These are phyloP conservation scores for Nymphaea colorata DNA, from an alignment of 164 flowering plant genomes.

Conservation along the genomic window DNA sequence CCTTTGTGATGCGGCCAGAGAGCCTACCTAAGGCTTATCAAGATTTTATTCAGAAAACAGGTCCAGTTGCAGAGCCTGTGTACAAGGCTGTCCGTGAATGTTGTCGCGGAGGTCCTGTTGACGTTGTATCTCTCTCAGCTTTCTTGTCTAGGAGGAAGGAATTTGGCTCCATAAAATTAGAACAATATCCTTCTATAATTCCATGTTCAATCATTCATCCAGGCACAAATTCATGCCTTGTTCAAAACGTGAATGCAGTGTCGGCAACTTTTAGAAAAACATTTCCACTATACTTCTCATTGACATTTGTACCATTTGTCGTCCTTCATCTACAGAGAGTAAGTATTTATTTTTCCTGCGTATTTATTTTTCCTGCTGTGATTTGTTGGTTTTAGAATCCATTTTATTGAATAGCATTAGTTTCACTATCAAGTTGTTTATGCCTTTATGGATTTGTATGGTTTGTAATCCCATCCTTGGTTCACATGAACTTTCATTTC, in stretches of 20 bases:
- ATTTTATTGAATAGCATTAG: neutral
- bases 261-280: constrained; percentile 89
- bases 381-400: neutral
- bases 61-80: constrained; percentile 89
- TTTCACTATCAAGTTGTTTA: too few relatives aligned
- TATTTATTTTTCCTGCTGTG: too few relatives aligned
- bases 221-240: constrained; percentile 58
- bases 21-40: constrained; percentile 92
- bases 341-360: constrained; percentile 4
- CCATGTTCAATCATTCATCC: constrained; percentile 97
- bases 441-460: too few relatives aligned
- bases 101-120: constrained; percentile 74
- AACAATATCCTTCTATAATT: constrained; percentile 65
- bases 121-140: constrained; percentile 55
- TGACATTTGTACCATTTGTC: constrained; percentile 94
- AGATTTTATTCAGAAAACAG: constrained; percentile 91
- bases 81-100: constrained; percentile 87
- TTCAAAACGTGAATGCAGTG: constrained; percentile 66
- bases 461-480: too few relatives aligned
- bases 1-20: constrained; percentile 97
- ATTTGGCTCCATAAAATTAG: constrained; percentile 34
- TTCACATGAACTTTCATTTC: too few relatives aligned
- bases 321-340: constrained; percentile 91
- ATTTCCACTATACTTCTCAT: constrained; percentile 94
- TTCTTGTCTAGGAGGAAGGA: constrained; percentile 43